Evolutionary conservation across 2,329 filamentous ascomycete genomes (phyloP).

Genomic region (Ceratocystis albifundus): DNA sequence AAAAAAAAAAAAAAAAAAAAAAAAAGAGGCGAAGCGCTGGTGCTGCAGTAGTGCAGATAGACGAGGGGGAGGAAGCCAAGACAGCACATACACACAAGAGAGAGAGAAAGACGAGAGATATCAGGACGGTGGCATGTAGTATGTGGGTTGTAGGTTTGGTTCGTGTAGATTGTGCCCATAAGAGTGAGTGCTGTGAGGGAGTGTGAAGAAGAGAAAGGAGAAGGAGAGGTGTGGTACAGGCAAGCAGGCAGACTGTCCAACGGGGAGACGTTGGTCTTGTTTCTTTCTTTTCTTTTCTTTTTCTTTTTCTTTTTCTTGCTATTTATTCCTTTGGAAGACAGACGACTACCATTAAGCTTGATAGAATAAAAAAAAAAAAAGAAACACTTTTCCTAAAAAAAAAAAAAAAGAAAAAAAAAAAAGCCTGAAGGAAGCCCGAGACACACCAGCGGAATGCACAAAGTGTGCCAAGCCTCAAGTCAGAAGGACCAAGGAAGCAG

Average conservation of each 20-base stretch:
- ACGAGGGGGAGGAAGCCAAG: background rate
- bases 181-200: background rate
- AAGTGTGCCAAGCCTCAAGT: slow-evolving; percentile 6
- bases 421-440: slow-evolving; percentile 4
- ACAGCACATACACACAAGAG: background rate
- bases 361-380: background rate
- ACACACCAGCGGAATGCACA: slow-evolving; percentile 11
- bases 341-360: too few relatives aligned
- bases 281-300: too few relatives aligned
- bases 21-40: slow-evolving; percentile 12
- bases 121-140: background rate
- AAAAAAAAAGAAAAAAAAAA: slow-evolving; percentile 5
- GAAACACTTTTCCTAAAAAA: background rate
- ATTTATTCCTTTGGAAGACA: too few relatives aligned
- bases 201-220: background rate
- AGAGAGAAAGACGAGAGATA: background rate
- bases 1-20: slow-evolving; percentile 2
- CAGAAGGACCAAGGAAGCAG: background rate
- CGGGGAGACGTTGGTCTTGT: too few relatives aligned
- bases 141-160: too few relatives aligned
- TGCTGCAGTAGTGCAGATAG: background rate
- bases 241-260: too few relatives aligned
- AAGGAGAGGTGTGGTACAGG: background rate
- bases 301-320: too few relatives aligned
- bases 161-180: background rate